These are phyloP conservation scores for Beauveria sp. DNA, from an alignment of 2,329 filamentous ascomycete genomes.

Conservation along the genomic window DNA sequence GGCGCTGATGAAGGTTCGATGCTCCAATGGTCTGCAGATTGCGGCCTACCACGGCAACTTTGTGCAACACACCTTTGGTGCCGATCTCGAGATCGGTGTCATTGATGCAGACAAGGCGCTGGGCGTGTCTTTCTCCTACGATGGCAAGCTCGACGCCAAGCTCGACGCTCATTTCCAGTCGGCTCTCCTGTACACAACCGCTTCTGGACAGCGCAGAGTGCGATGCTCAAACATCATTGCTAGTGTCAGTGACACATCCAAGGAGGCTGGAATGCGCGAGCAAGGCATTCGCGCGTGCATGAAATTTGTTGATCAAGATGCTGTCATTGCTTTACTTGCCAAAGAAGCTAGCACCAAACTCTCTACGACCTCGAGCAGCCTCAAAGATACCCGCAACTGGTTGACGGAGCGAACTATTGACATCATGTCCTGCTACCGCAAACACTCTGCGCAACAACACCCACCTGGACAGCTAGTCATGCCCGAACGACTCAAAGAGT, in stretches of 20 bases:
- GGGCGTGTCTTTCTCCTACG: slow-evolving; percentile 85
- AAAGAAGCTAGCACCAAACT: slow-evolving; percentile 92
- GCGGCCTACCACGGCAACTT: slow-evolving; percentile 95
- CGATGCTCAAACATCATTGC: slow-evolving; percentile 91
- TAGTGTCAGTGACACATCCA: slow-evolving; percentile 66
- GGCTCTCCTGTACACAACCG: slow-evolving; percentile 88
- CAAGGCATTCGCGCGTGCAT: slow-evolving; percentile 69
- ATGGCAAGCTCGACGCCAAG: slow-evolving; percentile 95
- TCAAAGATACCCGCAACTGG: slow-evolving; percentile 78
- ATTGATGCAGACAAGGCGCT: slow-evolving; percentile 93
- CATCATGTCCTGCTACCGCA: slow-evolving; percentile 84
- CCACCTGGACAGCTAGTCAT: slow-evolving; percentile 90
- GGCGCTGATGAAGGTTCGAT: slow-evolving; percentile 95
- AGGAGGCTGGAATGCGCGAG: slow-evolving; percentile 30
- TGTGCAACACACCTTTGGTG: slow-evolving; percentile 88
- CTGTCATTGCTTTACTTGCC: slow-evolving; percentile 77
- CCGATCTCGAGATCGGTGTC: slow-evolving; percentile 87
- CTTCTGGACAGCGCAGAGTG: slow-evolving; percentile 79
- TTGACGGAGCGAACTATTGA: slow-evolving; percentile 91
- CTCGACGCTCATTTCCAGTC: slow-evolving; percentile 97
- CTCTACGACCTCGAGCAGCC: slow-evolving; percentile 55
- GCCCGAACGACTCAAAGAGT: slow-evolving; percentile 92
- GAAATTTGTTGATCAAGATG: slow-evolving; percentile 94
- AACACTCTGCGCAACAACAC: slow-evolving; percentile 78
- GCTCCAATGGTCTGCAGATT: slow-evolving; percentile 91